Evolutionary conservation across 2,329 filamentous ascomycete genomes (phyloP).

Genomic region (Epichloe aotearoae): DNA sequence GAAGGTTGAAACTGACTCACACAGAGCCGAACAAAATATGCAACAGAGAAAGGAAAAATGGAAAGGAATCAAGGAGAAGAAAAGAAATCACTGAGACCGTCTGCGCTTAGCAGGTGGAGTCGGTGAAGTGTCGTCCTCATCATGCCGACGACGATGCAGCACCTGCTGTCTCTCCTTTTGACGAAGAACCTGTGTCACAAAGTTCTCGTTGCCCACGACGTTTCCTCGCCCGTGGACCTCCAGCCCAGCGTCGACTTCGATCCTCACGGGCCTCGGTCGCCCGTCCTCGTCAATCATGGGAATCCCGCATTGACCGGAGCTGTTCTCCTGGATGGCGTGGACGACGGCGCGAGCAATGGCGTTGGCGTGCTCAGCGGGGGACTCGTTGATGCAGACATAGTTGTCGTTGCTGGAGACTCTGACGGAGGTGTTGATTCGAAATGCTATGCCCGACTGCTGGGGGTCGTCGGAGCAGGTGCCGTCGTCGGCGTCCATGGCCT

Average conservation of each 20-base stretch:
- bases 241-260: constrained; percentile 33
- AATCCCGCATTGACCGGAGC: constrained; percentile 24
- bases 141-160: constrained; percentile 10
- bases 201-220: constrained; percentile 24
- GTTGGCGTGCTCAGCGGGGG: constrained; percentile 26
- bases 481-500: neutral
- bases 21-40: neutral
- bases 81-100: constrained; percentile 1
- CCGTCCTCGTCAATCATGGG: constrained; percentile 35
- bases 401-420: constrained; percentile 35
- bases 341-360: constrained; percentile 32
- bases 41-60: neutral
- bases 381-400: constrained; percentile 28
- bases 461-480: neutral
- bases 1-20: neutral
- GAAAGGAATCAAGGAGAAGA: neutral
- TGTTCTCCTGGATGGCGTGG: constrained; percentile 28
- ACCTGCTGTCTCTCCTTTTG: neutral
- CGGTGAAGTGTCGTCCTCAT: constrained; percentile 5
- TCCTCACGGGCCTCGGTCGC: constrained; percentile 25
- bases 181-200: constrained; percentile 16
- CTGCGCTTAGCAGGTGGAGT: neutral
- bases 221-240: constrained; percentile 31
- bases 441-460: constrained; percentile 24
- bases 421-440: constrained; percentile 36